phyloP scores from a whole-genome alignment of 805 yeast genomes.

The Ogataea salicorniae region DNA sequence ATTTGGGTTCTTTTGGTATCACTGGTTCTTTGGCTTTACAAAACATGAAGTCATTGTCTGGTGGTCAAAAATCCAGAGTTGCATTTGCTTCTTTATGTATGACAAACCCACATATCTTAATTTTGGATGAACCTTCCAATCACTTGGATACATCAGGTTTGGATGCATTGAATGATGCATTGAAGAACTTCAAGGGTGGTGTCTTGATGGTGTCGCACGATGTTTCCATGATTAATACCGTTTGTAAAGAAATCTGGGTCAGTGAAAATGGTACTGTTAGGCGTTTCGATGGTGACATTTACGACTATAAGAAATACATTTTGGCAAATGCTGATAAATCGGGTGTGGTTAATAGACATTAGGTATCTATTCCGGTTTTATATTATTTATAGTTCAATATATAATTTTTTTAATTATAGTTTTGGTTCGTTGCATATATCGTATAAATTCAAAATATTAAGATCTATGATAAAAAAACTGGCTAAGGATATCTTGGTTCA shows the following conservation, averaged over 20 bases:
- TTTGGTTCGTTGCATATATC: too few relatives aligned
- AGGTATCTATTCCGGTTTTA: neutral
- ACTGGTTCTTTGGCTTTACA: slow-evolving; percentile 92
- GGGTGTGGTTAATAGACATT: slow-evolving; percentile 91
- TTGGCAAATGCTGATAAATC: slow-evolving; percentile 68
- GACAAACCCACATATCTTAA: slow-evolving; percentile 82
- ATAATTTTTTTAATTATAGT: too few relatives aligned
- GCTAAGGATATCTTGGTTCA: too few relatives aligned
- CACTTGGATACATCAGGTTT: slow-evolving; percentile 98
- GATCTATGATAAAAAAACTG: too few relatives aligned
- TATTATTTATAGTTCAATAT: too few relatives aligned
- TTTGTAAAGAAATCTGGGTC: slow-evolving; percentile 94
- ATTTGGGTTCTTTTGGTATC: slow-evolving; percentile 94
- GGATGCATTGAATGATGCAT: slow-evolving; percentile 90
- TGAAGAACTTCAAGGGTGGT: slow-evolving; percentile 88
- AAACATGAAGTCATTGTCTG: slow-evolving; percentile 83
- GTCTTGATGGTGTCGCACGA: slow-evolving; percentile 97
- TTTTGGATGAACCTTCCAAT: slow-evolving; percentile 96
- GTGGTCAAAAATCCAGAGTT: slow-evolving; percentile 98
- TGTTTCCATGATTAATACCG: slow-evolving; percentile 81
- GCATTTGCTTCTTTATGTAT: slow-evolving; percentile 95
- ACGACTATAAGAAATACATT: slow-evolving; percentile 86
- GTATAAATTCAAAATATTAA: too few relatives aligned
- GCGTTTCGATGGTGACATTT: slow-evolving; percentile 76
- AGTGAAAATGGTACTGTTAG: slow-evolving; percentile 80